Percentiles rank a stretch among this genome's conserved stretches.
Conservation (phyloP, 495 filamentous ascomycete species). For the Podospora didyma region DNA sequence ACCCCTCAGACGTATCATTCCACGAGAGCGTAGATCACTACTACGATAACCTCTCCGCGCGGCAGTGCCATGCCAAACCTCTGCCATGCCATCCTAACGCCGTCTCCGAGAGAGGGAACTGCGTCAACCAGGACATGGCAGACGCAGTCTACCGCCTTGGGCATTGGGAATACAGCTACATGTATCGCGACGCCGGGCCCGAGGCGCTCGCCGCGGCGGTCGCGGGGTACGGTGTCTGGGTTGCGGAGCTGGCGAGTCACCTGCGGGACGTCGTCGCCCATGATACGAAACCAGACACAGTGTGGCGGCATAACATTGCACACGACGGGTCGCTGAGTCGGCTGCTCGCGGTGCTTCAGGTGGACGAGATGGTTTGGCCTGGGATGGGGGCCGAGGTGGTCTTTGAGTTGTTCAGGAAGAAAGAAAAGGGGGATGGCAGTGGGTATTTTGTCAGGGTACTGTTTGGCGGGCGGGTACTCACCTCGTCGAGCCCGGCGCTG, state of each 20-base stretch:
- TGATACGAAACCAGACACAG: slow-evolving; percentile 26
- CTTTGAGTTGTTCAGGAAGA: slow-evolving; percentile 57
- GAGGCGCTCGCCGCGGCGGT: slow-evolving; percentile 51
- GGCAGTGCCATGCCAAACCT: slow-evolving; percentile 61
- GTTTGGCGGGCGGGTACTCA: slow-evolving; percentile 58
- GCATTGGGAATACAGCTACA: slow-evolving; percentile 65
- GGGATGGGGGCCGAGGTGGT: slow-evolving; percentile 68
- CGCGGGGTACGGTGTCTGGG: slow-evolving; percentile 56
- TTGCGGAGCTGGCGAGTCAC: slow-evolving; percentile 59
- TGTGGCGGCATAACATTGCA: slow-evolving; percentile 64
- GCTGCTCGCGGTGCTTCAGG: slow-evolving; percentile 60
- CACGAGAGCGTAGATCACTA: slow-evolving; percentile 66
- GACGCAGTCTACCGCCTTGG: slow-evolving; percentile 63
- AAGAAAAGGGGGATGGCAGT: slow-evolving; percentile 3
- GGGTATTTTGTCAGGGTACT: slow-evolving; percentile 53
- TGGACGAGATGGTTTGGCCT: slow-evolving; percentile 68
- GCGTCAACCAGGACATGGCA: slow-evolving; percentile 52
- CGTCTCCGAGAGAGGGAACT: slow-evolving; percentile 31
- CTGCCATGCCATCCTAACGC: slow-evolving; percentile 53
- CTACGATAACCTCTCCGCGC: slow-evolving; percentile 67
- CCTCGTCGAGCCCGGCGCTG: slow-evolving; percentile 53
- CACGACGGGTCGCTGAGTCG: slow-evolving; percentile 64
- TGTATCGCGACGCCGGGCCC: slow-evolving; percentile 55
- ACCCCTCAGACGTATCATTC: slow-evolving; percentile 50
- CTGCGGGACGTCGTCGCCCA: slow-evolving; percentile 47